Evolutionary conservation across 805 yeast genomes (phyloP).

Genomic region (Wickerhamiella siamensis): DNA sequence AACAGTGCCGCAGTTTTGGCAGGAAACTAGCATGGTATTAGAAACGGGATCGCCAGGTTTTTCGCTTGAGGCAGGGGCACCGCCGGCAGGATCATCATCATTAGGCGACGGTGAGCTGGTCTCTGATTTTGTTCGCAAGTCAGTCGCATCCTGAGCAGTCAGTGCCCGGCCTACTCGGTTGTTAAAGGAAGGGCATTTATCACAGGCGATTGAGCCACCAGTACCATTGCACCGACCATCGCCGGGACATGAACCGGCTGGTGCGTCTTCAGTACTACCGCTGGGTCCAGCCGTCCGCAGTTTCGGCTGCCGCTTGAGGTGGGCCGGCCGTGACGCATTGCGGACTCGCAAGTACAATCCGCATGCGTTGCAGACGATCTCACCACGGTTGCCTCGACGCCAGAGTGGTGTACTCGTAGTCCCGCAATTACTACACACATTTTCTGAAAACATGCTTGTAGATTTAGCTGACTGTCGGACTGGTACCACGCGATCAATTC

Average conservation of each 20-base stretch:
- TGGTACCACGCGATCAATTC: not conserved
- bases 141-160: not conserved
- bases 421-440: slow-evolving; percentile 75
- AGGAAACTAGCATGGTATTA: slow-evolving; percentile 48
- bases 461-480: not conserved
- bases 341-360: slow-evolving; percentile 62
- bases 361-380: slow-evolving; percentile 91
- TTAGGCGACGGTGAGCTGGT: not conserved
- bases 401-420: slow-evolving; percentile 88
- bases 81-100: no score
- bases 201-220: slow-evolving; percentile 68
- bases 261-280: slow-evolving; percentile 7
- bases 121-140: not conserved
- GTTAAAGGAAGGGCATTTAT: slow-evolving; percentile 72
- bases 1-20: slow-evolving; percentile 72
- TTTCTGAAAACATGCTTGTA: slow-evolving; percentile 9
- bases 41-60: no score
- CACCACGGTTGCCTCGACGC: slow-evolving; percentile 86
- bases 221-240: slow-evolving; percentile 78
- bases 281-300: slow-evolving; percentile 6
- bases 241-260: slow-evolving; percentile 56
- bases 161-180: slow-evolving; percentile 26
- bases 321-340: slow-evolving; percentile 49
- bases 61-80: no score
- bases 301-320: slow-evolving; percentile 33